Conservation (phyloP, 164 flowering plant species). For the Aristolochia contorta region DNA sequence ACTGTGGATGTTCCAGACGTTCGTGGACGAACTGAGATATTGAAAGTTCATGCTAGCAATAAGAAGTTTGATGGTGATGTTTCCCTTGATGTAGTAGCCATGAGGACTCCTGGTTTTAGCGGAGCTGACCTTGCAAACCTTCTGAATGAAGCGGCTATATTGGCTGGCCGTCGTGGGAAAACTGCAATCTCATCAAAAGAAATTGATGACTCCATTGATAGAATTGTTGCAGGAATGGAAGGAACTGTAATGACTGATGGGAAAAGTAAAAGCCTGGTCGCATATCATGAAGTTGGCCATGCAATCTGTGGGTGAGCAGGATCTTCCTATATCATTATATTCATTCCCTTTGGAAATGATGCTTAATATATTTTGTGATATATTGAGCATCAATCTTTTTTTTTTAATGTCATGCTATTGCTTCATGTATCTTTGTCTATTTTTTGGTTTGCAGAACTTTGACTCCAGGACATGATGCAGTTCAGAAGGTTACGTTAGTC, state of each 20-base stretch:
- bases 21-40: slow-evolving; percentile 80
- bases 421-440: neutral
- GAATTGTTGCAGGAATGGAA: slow-evolving; percentile 95
- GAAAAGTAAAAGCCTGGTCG: slow-evolving; percentile 83
- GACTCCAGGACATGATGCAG: slow-evolving; percentile 90
- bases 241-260: slow-evolving; percentile 94
- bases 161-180: slow-evolving; percentile 84
- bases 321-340: too few species aligned
- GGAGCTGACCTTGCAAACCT: slow-evolving; percentile 96
- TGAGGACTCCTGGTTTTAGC: slow-evolving; percentile 95
- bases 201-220: slow-evolving; percentile 85
- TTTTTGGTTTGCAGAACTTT: slow-evolving; percentile 42
- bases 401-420: neutral
- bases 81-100: slow-evolving; percentile 83
- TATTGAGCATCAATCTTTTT: neutral
- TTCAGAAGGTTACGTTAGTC: slow-evolving; percentile 75
- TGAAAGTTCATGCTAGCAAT: slow-evolving; percentile 78
- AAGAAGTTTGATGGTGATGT: slow-evolving; percentile 79
- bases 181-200: slow-evolving; percentile 74
- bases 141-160: slow-evolving; percentile 86
- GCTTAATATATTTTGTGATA: neutral
- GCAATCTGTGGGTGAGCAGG: slow-evolving; percentile 81
- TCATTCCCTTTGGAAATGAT: neutral
- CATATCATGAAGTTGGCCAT: slow-evolving; percentile 97
- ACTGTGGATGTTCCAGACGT: slow-evolving; percentile 83